phyloP scores from a whole-genome alignment of 208 protist genomes.

The Novymonas esmeraldas region DNA sequence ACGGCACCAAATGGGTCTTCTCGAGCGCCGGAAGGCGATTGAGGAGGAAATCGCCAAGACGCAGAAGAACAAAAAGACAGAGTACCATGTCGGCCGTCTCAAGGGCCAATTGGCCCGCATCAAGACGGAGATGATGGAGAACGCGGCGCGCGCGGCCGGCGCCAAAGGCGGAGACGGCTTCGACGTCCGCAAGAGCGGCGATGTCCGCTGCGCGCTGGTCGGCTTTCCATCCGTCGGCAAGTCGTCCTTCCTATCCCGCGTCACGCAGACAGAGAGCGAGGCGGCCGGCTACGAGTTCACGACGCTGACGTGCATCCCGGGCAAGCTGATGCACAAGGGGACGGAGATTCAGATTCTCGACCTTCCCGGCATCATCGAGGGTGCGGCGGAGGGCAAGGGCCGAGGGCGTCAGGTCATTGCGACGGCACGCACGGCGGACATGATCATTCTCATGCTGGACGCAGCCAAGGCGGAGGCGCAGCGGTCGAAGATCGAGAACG shows the following conservation, averaged over 20 bases:
- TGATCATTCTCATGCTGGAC: slow-evolving; percentile 98
- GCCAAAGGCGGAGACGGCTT: slow-evolving; percentile 89
- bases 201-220: slow-evolving; percentile 91
- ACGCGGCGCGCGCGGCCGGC: slow-evolving; percentile 73
- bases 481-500: slow-evolving; percentile 91
- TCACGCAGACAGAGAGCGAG: slow-evolving; percentile 96
- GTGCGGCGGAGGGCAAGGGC: slow-evolving; percentile 96
- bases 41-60: slow-evolving; percentile 97
- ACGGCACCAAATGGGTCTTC: slow-evolving; percentile 92
- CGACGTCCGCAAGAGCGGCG: slow-evolving; percentile 95
- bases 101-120: slow-evolving; percentile 97
- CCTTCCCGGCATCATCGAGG: slow-evolving; percentile 99
- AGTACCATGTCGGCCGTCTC: slow-evolving; percentile 96
- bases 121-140: slow-evolving; percentile 94
- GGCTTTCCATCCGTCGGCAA: slow-evolving; percentile 98
- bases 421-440: slow-evolving; percentile 95
- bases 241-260: slow-evolving; percentile 96
- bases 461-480: slow-evolving; percentile 93
- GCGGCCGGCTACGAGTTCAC: slow-evolving; percentile 99
- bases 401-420: slow-evolving; percentile 98
- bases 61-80: slow-evolving; percentile 99
- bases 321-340: slow-evolving; percentile 95
- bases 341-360: slow-evolving; percentile 99
- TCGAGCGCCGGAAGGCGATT: slow-evolving; percentile 98
- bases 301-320: slow-evolving; percentile 99